Evolutionary conservation across 139 green algal genomes (phyloP).

Genomic region (Chlorella sp.): DNA sequence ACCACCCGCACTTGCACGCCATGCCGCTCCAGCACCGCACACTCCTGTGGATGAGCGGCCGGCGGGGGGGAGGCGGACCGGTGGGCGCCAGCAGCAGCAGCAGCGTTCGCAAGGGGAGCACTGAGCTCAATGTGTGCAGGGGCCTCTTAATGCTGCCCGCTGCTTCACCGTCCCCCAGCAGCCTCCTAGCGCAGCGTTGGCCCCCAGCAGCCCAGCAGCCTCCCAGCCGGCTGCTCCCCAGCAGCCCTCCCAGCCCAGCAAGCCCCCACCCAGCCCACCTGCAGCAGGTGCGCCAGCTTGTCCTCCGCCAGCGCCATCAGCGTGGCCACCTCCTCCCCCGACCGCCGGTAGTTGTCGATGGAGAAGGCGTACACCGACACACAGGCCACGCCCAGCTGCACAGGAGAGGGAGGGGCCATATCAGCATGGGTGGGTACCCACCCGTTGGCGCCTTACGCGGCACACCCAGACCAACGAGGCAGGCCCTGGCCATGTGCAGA

Average conservation of each 20-base stretch:
- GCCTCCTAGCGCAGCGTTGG: too few species aligned
- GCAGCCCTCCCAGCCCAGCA: not conserved
- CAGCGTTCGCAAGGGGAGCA: not conserved
- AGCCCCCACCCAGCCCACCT: constrained; percentile 17
- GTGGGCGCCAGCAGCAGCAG: not conserved
- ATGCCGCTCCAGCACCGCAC: constrained; percentile 60
- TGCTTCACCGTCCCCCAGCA: too few species aligned
- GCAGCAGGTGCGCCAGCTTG: constrained; percentile 75
- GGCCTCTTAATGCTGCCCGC: too few species aligned
- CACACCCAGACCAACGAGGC: too few species aligned
- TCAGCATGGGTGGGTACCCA: too few species aligned
- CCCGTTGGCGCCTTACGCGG: too few species aligned
- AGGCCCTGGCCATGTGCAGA: too few species aligned
- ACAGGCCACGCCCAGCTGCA: constrained; percentile 74
- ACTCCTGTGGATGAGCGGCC: constrained; percentile 56
- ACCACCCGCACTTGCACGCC: constrained; percentile 79
- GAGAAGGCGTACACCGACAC: constrained; percentile 96
- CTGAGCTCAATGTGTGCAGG: too few species aligned
- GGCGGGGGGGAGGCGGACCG: not conserved
- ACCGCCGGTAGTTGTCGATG: constrained; percentile 94
- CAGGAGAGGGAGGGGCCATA: too few species aligned
- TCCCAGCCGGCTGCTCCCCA: not conserved
- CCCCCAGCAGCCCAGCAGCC: not conserved
- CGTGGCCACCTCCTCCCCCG: constrained; percentile 72
- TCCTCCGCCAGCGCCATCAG: constrained; percentile 85